Conservation (phyloP, 169 alveolate species). For the Neospora caninum region DNA sequence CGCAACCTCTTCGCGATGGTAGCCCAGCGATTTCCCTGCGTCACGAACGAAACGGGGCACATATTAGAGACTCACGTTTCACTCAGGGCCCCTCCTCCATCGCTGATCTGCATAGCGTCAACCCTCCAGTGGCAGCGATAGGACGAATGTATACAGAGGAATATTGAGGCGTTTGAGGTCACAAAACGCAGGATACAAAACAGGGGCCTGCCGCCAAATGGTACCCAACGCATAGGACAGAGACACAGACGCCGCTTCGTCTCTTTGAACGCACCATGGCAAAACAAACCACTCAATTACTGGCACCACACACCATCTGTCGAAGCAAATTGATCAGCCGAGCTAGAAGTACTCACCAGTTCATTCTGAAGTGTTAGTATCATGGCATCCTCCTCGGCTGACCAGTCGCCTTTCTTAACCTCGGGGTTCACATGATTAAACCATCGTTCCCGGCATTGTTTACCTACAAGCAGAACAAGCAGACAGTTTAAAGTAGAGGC, state of each 20-base stretch:
- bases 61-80: background rate
- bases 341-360: background rate
- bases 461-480: slow-evolving; percentile 39
- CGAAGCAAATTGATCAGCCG: no score
- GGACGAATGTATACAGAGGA: no score
- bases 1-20: slow-evolving; percentile 79
- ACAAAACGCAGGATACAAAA: no score
- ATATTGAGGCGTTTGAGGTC: no score
- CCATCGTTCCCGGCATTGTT: slow-evolving; percentile 82
- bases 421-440: slow-evolving; percentile 77
- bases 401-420: slow-evolving; percentile 79
- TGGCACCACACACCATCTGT: no score
- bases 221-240: no score
- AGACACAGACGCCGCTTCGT: no score
- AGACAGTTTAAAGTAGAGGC: background rate
- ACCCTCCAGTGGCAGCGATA: no score
- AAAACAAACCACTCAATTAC: no score
- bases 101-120: no score
- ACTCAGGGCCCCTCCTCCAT: background rate
- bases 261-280: no score
- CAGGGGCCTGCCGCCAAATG: no score
- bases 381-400: slow-evolving; percentile 74
- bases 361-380: background rate
- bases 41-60: background rate
- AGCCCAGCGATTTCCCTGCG: slow-evolving; percentile 82